phyloP scores from a whole-genome alignment of 108 stramenopile species.

The Conticribra guillardii region DNA sequence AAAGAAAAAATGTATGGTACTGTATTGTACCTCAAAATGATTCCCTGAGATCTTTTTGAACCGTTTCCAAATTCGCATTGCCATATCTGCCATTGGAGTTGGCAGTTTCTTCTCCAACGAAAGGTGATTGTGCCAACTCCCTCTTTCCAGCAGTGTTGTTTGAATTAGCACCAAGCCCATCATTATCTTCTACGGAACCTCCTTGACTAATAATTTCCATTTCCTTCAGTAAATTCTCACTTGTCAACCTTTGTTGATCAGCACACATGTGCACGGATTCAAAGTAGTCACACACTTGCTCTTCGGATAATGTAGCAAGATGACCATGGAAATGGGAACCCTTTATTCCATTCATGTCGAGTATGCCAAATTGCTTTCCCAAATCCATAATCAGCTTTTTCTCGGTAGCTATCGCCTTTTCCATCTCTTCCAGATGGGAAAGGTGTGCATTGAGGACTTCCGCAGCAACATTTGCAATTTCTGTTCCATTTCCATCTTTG shows the following conservation, averaged over 20 bases:
- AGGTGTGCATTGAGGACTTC: slow-evolving; percentile 74
- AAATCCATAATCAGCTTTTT: slow-evolving; percentile 81
- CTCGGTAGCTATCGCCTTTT: slow-evolving; percentile 72
- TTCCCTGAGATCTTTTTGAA: background rate
- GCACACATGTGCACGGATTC: slow-evolving; percentile 76
- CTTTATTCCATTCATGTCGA: slow-evolving; percentile 34
- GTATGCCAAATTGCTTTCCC: slow-evolving; percentile 56
- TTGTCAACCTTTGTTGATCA: slow-evolving; percentile 58
- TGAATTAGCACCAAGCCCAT: background rate
- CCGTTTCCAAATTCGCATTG: background rate
- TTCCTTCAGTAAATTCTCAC: slow-evolving; percentile 57
- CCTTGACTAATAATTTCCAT: slow-evolving; percentile 72
- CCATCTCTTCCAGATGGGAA: slow-evolving; percentile 68
- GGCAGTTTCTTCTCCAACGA: no score
- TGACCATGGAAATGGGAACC: slow-evolving; percentile 20
- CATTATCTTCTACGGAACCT: no score
- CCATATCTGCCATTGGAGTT: no score
- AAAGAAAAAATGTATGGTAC: background rate
- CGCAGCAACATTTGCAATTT: slow-evolving; percentile 43
- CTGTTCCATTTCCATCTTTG: slow-evolving; percentile 10
- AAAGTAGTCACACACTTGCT: slow-evolving; percentile 85
- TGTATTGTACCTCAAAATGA: background rate
- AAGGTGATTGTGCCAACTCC: background rate
- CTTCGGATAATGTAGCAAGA: slow-evolving; percentile 56
- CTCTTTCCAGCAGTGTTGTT: background rate